A percentile compares a stretch with the other conserved stretches of the same genome.
Evolutionary conservation across 225 moss, liverwort and hornwort species (phyloP).

Genomic region (Bryoerythrophyllum caledonicum): DNA sequence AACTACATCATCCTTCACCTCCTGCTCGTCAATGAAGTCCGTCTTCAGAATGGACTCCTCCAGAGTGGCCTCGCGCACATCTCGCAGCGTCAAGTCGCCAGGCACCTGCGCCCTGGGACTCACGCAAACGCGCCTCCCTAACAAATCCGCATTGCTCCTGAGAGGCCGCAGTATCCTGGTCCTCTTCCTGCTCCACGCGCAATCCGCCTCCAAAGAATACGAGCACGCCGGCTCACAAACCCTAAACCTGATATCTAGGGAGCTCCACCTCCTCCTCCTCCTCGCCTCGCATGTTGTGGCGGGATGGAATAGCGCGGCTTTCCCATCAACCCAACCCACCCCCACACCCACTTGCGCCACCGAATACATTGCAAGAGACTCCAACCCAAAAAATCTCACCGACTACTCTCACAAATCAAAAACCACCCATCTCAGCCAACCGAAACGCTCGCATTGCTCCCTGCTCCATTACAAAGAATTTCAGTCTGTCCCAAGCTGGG

Average conservation of each 20-base stretch:
- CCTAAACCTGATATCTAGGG: conserved; percentile 37
- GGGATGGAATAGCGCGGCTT: background rate
- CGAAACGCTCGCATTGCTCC: background rate
- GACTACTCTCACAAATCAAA: background rate
- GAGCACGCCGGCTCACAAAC: conserved; percentile 17
- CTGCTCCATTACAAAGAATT: background rate
- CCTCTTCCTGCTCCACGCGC: no score
- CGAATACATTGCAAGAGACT: conserved; percentile 14
- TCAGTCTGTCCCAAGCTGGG: background rate
- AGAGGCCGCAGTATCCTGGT: conserved; percentile 5
- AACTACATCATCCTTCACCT: conserved; percentile 25
- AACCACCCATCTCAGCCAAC: background rate
- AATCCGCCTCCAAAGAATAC: background rate
- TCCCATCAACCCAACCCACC: conserved; percentile 21
- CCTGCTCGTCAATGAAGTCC: conserved; percentile 15
- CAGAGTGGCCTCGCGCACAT: conserved; percentile 22
- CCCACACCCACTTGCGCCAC: conserved; percentile 22
- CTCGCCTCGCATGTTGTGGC: conserved; percentile 8
- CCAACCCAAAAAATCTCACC: background rate
- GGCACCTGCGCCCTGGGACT: conserved; percentile 36
- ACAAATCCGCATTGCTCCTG: background rate
- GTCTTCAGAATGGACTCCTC: conserved; percentile 18
- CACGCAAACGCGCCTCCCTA: background rate
- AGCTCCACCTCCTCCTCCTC: background rate
- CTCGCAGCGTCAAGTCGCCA: conserved; percentile 38